Base-by-base conservation (phyloP, 2,329 filamentous ascomycete genomes). In the Pseudogymnoascus sp. region DNA sequence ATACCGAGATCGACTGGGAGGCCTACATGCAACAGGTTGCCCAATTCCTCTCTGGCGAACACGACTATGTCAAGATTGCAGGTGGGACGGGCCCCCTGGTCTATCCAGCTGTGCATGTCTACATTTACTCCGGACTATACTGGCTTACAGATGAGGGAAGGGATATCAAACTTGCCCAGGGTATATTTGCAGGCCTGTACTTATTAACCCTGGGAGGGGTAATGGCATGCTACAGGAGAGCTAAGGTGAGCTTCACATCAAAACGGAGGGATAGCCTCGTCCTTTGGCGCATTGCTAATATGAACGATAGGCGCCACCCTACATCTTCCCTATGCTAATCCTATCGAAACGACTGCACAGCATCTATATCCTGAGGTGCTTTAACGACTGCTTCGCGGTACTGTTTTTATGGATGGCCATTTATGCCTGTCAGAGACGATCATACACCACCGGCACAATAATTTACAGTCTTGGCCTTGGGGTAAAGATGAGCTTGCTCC, bases 1-100 rank as follows among this genome's bases (percentile, higher is more conserved):
- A 99, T 73, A 99, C 94, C 44, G 94, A 99, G 75, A 99, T 99
- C 71, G 94, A 99, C 76, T 99, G 93, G 93, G 83, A 82, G 63
- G 91, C 94, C 0, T 99, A 99, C 75, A 97, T 99, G 92, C 83
- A 97, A 73, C 94, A 99, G 71, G 81, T 97, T 47, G 76, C 82
- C 40, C 86, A 92, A 68, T 94, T 88, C 70, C 77, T 92, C 50
- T 80, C 84, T 15, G 94, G 94, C 70, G 92, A 97, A 78, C 85
- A 89, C 71, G 88, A 97, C 74, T 99, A 99, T 74, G 84, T 84
- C 64, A 82, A 86, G 62, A 92, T 99, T 71, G 83, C 87, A 71
- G 94, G 94, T 68, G 88, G 85, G 63, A 99, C 94, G 0, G 94
- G 94, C 0, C 94, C 94, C 2, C 81, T 97, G 59, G 94, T 99